Base-by-base conservation (phyloP, 371 early-diverging fungal genomes). In the Zopfochytrium polystomum region DNA sequence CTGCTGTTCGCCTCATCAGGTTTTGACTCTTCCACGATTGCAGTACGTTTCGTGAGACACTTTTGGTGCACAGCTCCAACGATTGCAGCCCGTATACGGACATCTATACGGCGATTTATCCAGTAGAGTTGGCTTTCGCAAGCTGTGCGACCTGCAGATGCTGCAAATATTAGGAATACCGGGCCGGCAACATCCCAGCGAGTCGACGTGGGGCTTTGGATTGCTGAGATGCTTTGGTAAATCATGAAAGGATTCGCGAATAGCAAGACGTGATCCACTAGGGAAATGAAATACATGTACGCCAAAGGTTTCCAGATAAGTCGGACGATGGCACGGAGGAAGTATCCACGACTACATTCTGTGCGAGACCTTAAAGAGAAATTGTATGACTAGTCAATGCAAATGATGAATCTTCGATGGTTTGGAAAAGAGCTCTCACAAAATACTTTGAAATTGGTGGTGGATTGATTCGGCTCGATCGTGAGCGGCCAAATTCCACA, bases 81-180 rank as follows among this genome's bases (percentile, higher is more conserved):
- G 20, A 78, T 15, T 20, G 68, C 57, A 2, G 68, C 48, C 15
- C 78, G 67, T 0, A 75, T 42, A 22, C 70, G 60, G 22, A 43
- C 58, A 27, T 73, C 78, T 23, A 71, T 62, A 3, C 70, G 31
- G 7, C 75, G 47, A 31, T 71, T 75, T 5, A 55, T 60, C 52
- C 66, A 79, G 54, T 67, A 74, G 69, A 78, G 68, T 55, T 80
- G 80, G 43, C 71, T 67, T 44, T 78, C 72, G 34, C 57, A 61
- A 3, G 53, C 61, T 0, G 71, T 56, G 15, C 68, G 54, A 1
- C 57, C 32, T 13, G 71, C 23, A 1, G 71, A 49, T 15, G 58
- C 63, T 13, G 63, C 11, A 27, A 78, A 60, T 15, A 77, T 48
- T 1, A 53, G 65, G 1, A 69, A 3, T 22, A 71, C 62, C 18